A percentile compares a stretch with the other conserved stretches of the same genome.
phyloP scores from a whole-genome alignment of 495 filamentous ascomycete species.

The Neurospora sp. region DNA sequence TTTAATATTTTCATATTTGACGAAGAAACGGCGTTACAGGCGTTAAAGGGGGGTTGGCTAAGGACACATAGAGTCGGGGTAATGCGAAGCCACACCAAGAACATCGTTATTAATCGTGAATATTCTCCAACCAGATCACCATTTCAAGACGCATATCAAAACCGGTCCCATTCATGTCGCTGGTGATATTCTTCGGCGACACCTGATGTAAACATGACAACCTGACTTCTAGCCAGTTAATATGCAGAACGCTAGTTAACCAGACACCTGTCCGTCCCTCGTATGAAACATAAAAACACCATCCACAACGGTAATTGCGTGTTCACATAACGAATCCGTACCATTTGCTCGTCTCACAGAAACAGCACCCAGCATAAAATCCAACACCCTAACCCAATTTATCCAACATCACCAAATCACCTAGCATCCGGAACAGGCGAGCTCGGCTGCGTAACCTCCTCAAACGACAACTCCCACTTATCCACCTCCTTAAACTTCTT shows the following conservation, averaged over 20 bases:
- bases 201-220: neutral
- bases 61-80: no score
- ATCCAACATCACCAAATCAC: conserved; percentile 8
- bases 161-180: neutral
- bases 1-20: neutral
- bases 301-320: neutral
- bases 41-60: neutral
- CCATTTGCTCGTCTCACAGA: no score
- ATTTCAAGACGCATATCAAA: neutral
- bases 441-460: conserved; percentile 30
- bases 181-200: neutral
- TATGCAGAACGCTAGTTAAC: conserved; percentile 6
- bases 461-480: conserved; percentile 38
- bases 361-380: neutral
- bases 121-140: no score
- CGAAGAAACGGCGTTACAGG: neutral
- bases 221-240: neutral
- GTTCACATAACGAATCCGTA: neutral
- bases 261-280: neutral
- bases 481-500: conserved; percentile 44
- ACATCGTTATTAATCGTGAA: no score
- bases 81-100: no score
- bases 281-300: neutral
- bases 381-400: neutral
- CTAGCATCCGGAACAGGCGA: conserved; percentile 24